These are phyloP conservation scores for Chaetomium tenue DNA, from an alignment of 495 filamentous ascomycete genomes.

Conservation along the genomic window DNA sequence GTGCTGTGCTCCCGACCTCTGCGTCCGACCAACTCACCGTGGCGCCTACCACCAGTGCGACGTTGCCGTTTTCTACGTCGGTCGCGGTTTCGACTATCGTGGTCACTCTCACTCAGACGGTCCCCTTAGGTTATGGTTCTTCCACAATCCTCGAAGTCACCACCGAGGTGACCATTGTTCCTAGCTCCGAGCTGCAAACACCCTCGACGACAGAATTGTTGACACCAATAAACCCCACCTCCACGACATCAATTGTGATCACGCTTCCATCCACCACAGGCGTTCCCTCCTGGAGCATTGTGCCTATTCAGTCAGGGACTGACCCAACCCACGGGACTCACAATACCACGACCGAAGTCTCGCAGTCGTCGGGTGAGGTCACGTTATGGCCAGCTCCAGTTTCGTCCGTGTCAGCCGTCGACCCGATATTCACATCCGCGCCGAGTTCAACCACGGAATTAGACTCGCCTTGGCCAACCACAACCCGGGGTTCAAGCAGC, in stretches of 20 bases:
- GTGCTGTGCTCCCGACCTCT: background rate
- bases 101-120: constrained; percentile 29
- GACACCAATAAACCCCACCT: too few species aligned
- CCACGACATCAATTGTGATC: too few species aligned
- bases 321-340: background rate
- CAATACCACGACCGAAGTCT: background rate
- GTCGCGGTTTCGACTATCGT: constrained; percentile 1
- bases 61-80: background rate
- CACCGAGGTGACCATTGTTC: too few species aligned
- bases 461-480: too few species aligned
- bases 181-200: too few species aligned
- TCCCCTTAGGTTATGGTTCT: constrained; percentile 28
- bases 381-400: constrained; percentile 17
- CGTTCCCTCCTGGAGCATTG: constrained; percentile 23
- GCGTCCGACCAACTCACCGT: background rate
- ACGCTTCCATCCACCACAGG: too few species aligned
- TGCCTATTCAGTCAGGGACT: constrained; percentile 11
- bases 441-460: too few species aligned
- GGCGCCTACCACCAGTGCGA: background rate
- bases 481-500: too few species aligned
- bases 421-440: too few species aligned
- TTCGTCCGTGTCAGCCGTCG: too few species aligned
- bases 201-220: too few species aligned
- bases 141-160: too few species aligned
- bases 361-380: constrained; percentile 10